Conservation (phyloP, 345 rosid genomes). For the Erucastrum elatum region DNA sequence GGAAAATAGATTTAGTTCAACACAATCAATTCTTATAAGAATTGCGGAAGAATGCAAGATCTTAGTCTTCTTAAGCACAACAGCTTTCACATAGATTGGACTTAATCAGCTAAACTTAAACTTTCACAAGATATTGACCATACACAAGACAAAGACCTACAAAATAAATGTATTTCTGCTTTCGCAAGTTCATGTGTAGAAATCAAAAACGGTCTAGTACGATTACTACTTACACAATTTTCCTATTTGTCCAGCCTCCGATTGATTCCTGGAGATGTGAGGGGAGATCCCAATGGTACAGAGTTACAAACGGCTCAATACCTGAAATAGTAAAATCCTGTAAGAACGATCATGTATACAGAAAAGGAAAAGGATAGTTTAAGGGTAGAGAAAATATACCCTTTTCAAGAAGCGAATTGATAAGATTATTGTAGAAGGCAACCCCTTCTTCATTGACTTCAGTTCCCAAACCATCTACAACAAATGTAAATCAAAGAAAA, state of each 20-base stretch:
- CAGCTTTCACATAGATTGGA: not conserved
- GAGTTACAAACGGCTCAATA: constrained; percentile 65
- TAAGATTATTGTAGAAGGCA: constrained; percentile 62
- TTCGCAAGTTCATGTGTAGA: not conserved
- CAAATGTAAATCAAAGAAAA: constrained; percentile 1
- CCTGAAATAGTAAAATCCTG: constrained; percentile 47
- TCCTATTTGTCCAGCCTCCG: constrained; percentile 73
- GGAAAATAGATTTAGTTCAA: constrained; percentile 11
- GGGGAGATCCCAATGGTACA: constrained; percentile 96
- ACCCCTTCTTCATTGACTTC: constrained; percentile 63
- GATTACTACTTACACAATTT: constrained; percentile 68
- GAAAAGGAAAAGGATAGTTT: constrained; percentile 23
- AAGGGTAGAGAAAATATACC: constrained; percentile 48
- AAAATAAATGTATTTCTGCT: not conserved
- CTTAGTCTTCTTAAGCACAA: constrained; percentile 10
- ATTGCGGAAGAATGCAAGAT: too few species aligned
- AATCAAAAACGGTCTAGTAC: not conserved
- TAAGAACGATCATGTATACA: constrained; percentile 9
- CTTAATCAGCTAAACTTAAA: not conserved
- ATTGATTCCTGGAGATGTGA: constrained; percentile 72
- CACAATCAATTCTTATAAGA: too few species aligned
- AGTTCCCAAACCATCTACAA: constrained; percentile 71
- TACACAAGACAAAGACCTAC: not conserved
- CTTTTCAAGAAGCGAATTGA: constrained; percentile 60
- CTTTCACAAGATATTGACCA: constrained; percentile 8